These are phyloP conservation scores for Xylaria sp. DNA, from an alignment of 2,329 filamentous ascomycete genomes.

Conservation along the genomic window DNA sequence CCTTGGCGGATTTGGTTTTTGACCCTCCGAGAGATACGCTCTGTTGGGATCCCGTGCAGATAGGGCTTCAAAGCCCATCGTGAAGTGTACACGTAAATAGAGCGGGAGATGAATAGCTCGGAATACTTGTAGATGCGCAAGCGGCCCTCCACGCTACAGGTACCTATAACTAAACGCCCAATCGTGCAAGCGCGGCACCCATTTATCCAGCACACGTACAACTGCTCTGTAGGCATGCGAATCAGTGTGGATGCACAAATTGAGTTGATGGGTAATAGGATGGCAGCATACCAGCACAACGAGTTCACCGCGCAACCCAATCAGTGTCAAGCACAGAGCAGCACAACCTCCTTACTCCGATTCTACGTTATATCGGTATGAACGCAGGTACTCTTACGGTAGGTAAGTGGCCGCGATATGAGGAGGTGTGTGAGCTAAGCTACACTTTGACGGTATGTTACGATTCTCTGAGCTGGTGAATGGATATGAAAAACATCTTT, in stretches of 20 bases:
- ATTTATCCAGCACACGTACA: not conserved
- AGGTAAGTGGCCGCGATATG: not conserved
- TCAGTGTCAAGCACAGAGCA: not conserved
- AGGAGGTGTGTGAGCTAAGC: too few species aligned
- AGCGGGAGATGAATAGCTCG: not conserved
- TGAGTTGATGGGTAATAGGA: not conserved
- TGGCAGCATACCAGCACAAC: not conserved
- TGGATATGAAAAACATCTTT: conserved; percentile 1
- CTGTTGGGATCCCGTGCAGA: not conserved
- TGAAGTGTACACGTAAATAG: not conserved
- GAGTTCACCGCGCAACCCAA: not conserved
- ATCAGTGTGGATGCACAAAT: conserved; percentile 6
- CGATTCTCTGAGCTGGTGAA: not conserved
- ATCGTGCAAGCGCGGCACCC: not conserved
- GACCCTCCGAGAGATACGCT: not conserved
- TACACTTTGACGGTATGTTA: not conserved
- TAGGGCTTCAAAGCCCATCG: not conserved
- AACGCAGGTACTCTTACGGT: not conserved
- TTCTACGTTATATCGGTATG: not conserved
- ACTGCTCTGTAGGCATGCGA: not conserved
- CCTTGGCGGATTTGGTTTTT: conserved; percentile 2
- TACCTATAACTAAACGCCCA: not conserved
- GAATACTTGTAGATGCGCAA: not conserved
- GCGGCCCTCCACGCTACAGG: not conserved
- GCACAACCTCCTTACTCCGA: not conserved